phyloP scores from a whole-genome alignment of 345 rosid genomes.

The Angophora floribunda region DNA sequence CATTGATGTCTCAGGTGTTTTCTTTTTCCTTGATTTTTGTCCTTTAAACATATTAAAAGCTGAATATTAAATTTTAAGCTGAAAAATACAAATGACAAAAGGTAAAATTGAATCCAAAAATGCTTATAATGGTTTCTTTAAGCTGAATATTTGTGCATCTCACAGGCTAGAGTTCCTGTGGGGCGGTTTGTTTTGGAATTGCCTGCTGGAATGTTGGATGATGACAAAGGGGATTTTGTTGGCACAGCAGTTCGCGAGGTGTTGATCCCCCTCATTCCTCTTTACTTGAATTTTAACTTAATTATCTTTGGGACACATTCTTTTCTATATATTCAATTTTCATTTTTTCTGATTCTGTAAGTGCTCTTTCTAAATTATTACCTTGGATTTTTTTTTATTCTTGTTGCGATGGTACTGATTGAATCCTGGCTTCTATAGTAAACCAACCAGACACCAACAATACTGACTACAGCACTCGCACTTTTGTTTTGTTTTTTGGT shows the following conservation, averaged over 20 bases:
- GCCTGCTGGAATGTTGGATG: slow-evolving; percentile 98
- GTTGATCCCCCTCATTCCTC: slow-evolving; percentile 1
- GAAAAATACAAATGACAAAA: not conserved
- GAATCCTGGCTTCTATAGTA: not conserved
- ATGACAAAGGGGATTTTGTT: slow-evolving; percentile 71
- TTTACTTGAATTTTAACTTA: not conserved
- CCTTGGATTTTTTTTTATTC: not conserved
- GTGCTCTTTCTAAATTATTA: not conserved
- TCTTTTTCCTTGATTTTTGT: not conserved
- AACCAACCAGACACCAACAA: not conserved
- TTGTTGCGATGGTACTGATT: not conserved
- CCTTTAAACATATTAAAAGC: not conserved
- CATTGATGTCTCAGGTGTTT: not conserved
- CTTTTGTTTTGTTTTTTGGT: not conserved
- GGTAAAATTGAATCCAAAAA: not conserved
- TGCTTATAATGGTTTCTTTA: not conserved
- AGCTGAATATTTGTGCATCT: not conserved
- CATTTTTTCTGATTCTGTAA: not conserved
- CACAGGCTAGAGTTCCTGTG: slow-evolving; percentile 79
- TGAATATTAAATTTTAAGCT: not conserved
- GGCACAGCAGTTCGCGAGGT: slow-evolving; percentile 97
- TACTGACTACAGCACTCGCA: not conserved
- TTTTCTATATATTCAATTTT: not conserved
- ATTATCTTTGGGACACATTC: not conserved
- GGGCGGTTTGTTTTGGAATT: slow-evolving; percentile 73